Conservation (phyloP, 805 yeast genomes). For the Hanseniaspora singularis region DNA sequence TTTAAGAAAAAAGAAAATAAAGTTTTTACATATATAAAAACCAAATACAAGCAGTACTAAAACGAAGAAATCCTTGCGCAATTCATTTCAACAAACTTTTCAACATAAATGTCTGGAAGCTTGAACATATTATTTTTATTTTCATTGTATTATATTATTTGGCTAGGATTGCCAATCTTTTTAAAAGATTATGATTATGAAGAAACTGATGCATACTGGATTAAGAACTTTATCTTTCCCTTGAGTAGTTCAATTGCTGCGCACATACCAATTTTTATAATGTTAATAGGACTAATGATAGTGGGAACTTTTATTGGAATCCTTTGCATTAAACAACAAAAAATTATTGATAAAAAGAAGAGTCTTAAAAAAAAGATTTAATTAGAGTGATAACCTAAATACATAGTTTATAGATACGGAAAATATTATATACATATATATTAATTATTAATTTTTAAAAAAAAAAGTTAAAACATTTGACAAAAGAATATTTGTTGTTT, state of each 20-base stretch:
- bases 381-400: no score
- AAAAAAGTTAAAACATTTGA: background rate
- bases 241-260: conserved; percentile 26
- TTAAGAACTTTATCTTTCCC: conserved; percentile 22
- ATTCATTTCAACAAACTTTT: no score
- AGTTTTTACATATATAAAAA: no score
- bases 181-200: conserved; percentile 1
- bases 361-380: background rate
- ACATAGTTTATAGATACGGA: no score
- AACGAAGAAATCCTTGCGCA: no score
- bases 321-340: conserved; percentile 15
- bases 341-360: background rate
- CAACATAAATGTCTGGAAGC: background rate
- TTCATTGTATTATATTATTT: conserved; percentile 23
- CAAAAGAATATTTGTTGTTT: background rate
- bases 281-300: conserved; percentile 22
- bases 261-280: conserved; percentile 24
- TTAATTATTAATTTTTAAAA: background rate
- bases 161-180: conserved; percentile 27
- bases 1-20: no score
- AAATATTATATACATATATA: no score
- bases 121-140: background rate
- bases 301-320: conserved; percentile 24
- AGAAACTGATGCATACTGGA: no score
- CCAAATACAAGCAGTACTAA: no score